These are phyloP conservation scores for Priceomyces castillae DNA, from an alignment of 805 yeast species.

Conservation along the genomic window DNA sequence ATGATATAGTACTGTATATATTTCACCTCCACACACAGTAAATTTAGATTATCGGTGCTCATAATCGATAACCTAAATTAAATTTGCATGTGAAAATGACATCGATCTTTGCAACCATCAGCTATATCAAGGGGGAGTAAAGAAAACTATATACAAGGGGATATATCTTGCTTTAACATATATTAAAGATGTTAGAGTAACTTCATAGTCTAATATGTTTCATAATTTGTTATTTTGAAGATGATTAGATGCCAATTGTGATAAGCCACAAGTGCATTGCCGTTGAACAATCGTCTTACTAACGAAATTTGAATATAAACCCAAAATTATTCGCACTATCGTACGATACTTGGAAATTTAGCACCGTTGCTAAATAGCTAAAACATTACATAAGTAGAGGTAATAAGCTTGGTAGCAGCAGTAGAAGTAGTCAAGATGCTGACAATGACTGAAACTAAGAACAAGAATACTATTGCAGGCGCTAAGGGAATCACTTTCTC, in stretches of 20 bases:
- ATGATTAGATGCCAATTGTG: too few species aligned
- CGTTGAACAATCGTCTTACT: neutral
- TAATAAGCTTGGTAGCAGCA: too few species aligned
- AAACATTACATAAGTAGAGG: too few species aligned
- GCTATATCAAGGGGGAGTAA: neutral
- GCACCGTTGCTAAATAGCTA: too few species aligned
- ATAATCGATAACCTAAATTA: neutral
- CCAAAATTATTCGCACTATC: neutral
- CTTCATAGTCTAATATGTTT: too few species aligned
- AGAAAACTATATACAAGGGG: too few species aligned
- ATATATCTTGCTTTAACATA: too few species aligned
- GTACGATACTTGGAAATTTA: neutral
- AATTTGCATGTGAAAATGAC: slow-evolving; percentile 1
- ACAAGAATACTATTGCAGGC: slow-evolving; percentile 21
- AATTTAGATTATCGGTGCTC: neutral
- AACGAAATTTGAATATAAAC: neutral
- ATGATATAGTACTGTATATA: too few species aligned
- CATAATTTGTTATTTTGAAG: too few species aligned
- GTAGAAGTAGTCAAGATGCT: neutral
- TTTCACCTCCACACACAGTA: too few species aligned
- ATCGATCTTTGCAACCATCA: slow-evolving; percentile 1
- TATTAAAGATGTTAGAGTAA: too few species aligned
- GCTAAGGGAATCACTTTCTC: slow-evolving; percentile 44
- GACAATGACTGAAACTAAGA: slow-evolving; percentile 1
- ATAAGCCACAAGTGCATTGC: too few species aligned